Evolutionary conservation across 805 yeast species (phyloP), one percentile per base, ranked within the genome.

Genomic region (Saccharomycopsis guyanensis): DNA sequence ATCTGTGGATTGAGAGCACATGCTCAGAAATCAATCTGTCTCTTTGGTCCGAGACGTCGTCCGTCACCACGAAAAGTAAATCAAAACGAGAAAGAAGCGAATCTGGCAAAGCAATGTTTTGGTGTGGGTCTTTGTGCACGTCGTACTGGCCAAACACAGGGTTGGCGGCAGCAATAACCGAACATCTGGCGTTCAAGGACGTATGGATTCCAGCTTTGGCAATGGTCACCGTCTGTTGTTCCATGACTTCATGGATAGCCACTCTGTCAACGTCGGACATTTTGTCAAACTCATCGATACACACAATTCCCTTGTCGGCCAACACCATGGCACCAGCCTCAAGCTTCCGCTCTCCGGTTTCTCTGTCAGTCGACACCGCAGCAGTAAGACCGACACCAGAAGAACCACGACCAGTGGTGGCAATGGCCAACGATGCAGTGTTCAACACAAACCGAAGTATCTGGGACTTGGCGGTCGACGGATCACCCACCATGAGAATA

Each of bases 321-420:
- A 93, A 71, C 33, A 93, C 98, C 97, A 93, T 91, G 3, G 98
- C 98, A 73, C 98, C 98, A 1, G 97, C 98, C 66, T 93, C 98
- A 54, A 93, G 70, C 56, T 95, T 76, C 58, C 97, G 75, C 66
- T 93, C 98, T 50, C 97, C 97, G 0, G 98, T 93, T 64, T 93
- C 98, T 58, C 82, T 83, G 65, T 93, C 98, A 1, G 89, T 76
- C 4, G 97, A 89, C 2, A 93, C 98, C 1, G 98, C 98, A 16
- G 98, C 98, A 0, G 98, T 93, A 59, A 93, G 75, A 86, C 98
- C 98, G 38, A 93, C 98, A 64, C 98, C 98, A 1, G 97, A 89
- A n/a, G 97, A 91, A 53, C 98, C 98, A 64, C 96, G 80, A 70
- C 98, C 98, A 0, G 98, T 93, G 1, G 98, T 93, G 23, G 97